Percentiles rank a stretch among this genome's conserved stretches.
These are phyloP conservation scores for Debaryomyces singareniensis DNA, from an alignment of 1,139 yeast species.

Conservation along the genomic window DNA sequence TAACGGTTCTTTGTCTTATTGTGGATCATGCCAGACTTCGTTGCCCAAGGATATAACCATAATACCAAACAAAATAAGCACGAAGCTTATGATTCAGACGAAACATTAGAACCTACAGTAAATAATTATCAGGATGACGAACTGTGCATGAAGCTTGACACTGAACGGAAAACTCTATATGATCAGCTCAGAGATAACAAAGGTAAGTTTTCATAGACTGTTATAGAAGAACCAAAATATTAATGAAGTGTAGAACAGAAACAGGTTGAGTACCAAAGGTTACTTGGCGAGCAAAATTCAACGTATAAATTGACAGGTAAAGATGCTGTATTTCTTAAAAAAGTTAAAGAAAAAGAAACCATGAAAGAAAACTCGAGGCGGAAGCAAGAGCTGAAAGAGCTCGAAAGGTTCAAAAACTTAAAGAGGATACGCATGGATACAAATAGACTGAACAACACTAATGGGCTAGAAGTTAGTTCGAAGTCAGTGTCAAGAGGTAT, in stretches of 20 bases:
- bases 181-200: conserved; percentile 32
- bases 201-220: conserved; percentile 15
- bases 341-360: conserved; percentile 13
- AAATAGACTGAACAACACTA: not conserved
- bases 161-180: conserved; percentile 22
- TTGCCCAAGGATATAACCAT: too few relatives aligned
- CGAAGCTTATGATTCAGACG: too few relatives aligned
- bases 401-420: conserved; percentile 8
- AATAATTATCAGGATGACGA: too few relatives aligned
- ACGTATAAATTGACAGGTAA: conserved; percentile 29
- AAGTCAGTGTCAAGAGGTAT: too few relatives aligned
- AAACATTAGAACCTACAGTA: too few relatives aligned
- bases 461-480: too few relatives aligned
- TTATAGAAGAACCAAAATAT: conserved; percentile 5
- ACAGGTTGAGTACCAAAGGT: conserved; percentile 27
- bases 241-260: conserved; percentile 16
- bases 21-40: too few relatives aligned
- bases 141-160: not conserved
- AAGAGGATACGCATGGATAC: too few relatives aligned
- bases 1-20: too few relatives aligned
- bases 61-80: too few relatives aligned
- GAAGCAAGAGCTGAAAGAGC: conserved; percentile 8
- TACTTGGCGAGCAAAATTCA: conserved; percentile 30
- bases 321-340: conserved; percentile 22
- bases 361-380: conserved; percentile 10